These are phyloP conservation scores for Cladobotryum mycophilum DNA, from an alignment of 2,329 filamentous ascomycete genomes.

Conservation along the genomic window DNA sequence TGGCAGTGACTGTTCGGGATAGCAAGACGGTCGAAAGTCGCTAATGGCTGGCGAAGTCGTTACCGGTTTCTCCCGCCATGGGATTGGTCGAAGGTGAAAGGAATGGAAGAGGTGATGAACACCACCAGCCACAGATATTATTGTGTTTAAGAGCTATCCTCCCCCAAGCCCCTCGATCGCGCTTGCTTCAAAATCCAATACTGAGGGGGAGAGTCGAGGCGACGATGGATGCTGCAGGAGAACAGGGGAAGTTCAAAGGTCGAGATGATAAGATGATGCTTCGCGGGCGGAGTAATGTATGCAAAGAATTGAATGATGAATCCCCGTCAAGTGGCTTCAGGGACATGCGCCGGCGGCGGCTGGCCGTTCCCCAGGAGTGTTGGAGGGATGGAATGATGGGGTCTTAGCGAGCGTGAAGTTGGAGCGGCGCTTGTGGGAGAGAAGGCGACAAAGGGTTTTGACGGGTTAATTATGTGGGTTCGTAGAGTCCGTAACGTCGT, in stretches of 20 bases:
- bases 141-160: not conserved
- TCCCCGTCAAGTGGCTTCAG: not conserved
- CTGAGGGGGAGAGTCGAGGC: not conserved
- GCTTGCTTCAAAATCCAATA: not conserved
- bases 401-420: conserved; percentile 10
- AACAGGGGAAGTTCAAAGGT: not conserved
- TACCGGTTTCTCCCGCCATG: conserved; percentile 24
- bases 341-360: conserved; percentile 1
- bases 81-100: conserved; percentile 4
- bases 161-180: not conserved
- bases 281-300: not conserved
- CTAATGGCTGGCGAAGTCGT: conserved; percentile 11
- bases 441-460: not conserved
- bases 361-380: not conserved
- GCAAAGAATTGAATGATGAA: not conserved
- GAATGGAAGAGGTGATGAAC: not conserved
- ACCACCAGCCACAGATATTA: not conserved
- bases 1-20: conserved; percentile 19
- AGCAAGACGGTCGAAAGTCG: conserved; percentile 1
- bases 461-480: too few relatives aligned
- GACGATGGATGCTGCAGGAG: not conserved
- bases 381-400: conserved; percentile 9
- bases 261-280: too few relatives aligned
- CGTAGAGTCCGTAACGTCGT: too few relatives aligned
- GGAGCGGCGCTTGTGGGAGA: conserved; percentile 2